Base-by-base conservation (phyloP, 257 asterid species). In the Echium plantagineum region DNA sequence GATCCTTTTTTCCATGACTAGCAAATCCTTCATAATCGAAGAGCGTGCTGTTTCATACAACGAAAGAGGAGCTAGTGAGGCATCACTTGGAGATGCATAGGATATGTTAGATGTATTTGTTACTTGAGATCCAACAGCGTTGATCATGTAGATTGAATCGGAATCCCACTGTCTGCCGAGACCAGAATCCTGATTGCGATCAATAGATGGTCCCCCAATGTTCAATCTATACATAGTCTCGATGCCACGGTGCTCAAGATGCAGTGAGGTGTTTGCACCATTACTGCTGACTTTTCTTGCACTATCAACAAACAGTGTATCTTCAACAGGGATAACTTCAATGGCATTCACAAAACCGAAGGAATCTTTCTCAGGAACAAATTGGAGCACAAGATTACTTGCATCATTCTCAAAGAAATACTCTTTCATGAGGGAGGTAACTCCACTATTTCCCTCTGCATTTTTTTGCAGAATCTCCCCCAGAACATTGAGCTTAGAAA, bases 311-410 rank as follows among this genome's bases (percentile, higher is more conserved):
- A 90, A 90, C 64, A 90, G 55, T 60, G 49, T 66, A 71, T 63
- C 75, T 28, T 59, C 77, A 49, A 72, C 89, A 0, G 75, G 78
- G n/a, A 87, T 63, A 57, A 85, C 54, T 68, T 90, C 97, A 12
- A 90, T 77, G 5, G 94, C 97, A 67, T 79, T 90, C 71, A 87
- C 86, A 58, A 90, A 85, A 52, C 97, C 97, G 61, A 87, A 90
- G 3, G 97, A 87, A 46, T 71, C 94, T 46, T 64, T 70, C 0
- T 73, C 57, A 0, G 96, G 96, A 57, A 70, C 22, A 52, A 90
- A 85, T 28, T 77, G 71, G 15, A 90, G 68, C 21, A 78, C 85
- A 57, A 85, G 52, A 7, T 24, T 65, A 51, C 63, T 59, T 0
- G 64, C 49, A 30, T 85, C 89, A 35, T 78, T 75, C 28, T 76